Evolutionary conservation across 148 eudicot genomes (phyloP), one percentile per base, ranked within the genome.

Genomic region (Suaeda aralocaspica): DNA sequence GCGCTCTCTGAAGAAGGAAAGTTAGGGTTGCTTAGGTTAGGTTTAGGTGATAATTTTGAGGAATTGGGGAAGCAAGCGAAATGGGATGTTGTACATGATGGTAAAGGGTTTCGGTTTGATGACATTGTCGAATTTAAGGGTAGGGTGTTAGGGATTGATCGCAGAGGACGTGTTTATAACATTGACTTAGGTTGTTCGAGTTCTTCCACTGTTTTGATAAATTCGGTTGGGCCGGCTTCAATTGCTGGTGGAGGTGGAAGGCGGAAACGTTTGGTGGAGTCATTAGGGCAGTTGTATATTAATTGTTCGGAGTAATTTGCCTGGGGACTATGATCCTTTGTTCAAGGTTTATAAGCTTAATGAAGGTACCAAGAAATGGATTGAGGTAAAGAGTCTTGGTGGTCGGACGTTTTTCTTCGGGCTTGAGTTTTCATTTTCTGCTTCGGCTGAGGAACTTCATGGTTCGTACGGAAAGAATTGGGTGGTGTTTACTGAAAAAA

Each of bases 91-190:
- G 28, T 61, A 3, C 68, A 75, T 75, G 73, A 75, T 28, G 78
- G 78, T 29, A 61, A 39, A 51, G 49, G 64, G 0, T 61, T 69
- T 56, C 34, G 28, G 0, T 69, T 75, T 25, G 73, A 75, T 44
- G 78, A 75, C 16, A 53, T 75, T 69, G 46, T 75, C 1, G 64
- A 75, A 5, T 75, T 19, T 22, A 75, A 53, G 49, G 57, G 69
- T 15, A 45, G 64, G 49, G 0, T 63, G 4, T 69, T 69, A 24
- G 73, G 73, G 0, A 53, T 69, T 61, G 69, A 75, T 53, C 64
- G 64, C 13, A 53, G 64, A 30, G 73, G 78, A 22, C 33, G 73
- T 57, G 46, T 75, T 19, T 63, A 29, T 61, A 39, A 69, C 18
- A 62, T 75, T 39, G 28, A 9, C 6, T 29, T 29, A 0, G 12